Base-by-base conservation (phyloP, 192 early-diverging fungal genomes). In the Kappamyces sp. region DNA sequence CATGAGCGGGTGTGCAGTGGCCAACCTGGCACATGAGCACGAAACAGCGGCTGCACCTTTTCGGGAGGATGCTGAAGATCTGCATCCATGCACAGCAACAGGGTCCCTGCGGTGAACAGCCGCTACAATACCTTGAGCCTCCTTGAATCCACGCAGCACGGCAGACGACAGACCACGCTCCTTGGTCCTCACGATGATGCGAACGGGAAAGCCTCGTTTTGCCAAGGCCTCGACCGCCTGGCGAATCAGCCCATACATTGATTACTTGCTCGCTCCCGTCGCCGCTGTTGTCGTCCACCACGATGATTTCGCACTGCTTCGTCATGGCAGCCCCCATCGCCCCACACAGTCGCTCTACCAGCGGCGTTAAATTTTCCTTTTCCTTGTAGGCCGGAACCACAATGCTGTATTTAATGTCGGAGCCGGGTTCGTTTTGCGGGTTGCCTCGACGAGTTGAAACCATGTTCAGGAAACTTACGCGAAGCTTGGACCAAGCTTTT, bases 51-150 rank as follows among this genome's bases (percentile, higher is more conserved):
- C 22, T 22, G 22, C 22, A 22, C 22, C 12, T 49, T 49, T 49
- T 49, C 48, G 9, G 48, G 48, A 7, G 48, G 48, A 49, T 49
- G 48, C 34, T 49, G 48, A 8, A 49, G 34, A 49, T 49, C 48
- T 31, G 48, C 48, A 49, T 49, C 48, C 48, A 49, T 49, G 34
- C 48, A 49, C 9, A 49, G 9, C 9, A 49, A 29, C 31, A 49
- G 9, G 22, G 22, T 22, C 22, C 22, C 22, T 22, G 22, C 22
- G 22, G 22, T 22, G 22, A 22, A 22, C 22, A 22, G 22, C 22
- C 22, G 22, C 22, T 22, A 22, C 22, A 49, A 0, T 32, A 49
- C 12, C 48, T 49, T 32, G 29, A 7, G 48, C 48, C 9, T 49
- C 48, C 9, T 49, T n/a, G 12, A 49, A 49, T 49, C 48, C 48